Base-by-base conservation (phyloP, 2,329 filamentous ascomycete species). In the Verticillium klebahnii region DNA sequence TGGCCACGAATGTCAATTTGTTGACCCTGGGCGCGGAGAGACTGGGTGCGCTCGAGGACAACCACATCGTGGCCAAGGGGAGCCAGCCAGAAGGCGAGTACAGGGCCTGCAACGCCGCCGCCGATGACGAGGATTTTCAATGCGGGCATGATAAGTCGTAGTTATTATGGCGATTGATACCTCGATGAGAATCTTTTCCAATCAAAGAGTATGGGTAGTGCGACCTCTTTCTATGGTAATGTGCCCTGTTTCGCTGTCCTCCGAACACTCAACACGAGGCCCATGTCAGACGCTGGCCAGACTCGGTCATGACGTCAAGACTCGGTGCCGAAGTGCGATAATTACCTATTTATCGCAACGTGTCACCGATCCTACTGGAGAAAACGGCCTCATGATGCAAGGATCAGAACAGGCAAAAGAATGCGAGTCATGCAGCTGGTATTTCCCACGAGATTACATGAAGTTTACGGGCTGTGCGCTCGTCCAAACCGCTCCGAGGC, bases 101-200 rank as follows among this genome's bases (percentile, higher is more conserved):
- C 72, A 0, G 78, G 77, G 5, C 80, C 80, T 25, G 76, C 76
- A 36, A 82, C 73, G 62, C 80, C 79, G 5, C 73, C 78, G 62
- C 80, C 80, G 58, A 75, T 71, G 63, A 85, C 80, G 63, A 85
- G 78, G 54, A 85, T 69, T 67, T 72, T 80, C 61, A 81, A 66
- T 15, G 71, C 69, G 37, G 69, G 61, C 69, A 73, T 72, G 55
- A 23, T 14, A 1, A 29, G 29, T 5, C 5, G 29, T 29, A 29
- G 29, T 29, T 29, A 6, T 29, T 1, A 29, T 29, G 29, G 29
- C 29, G 29, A 29, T 29, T 29, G 29, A 29, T 29, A 29, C 29
- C 5, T 29, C 29, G 5, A 29, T 29, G 29, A 29, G 5, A 5
- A 29, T 15, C 37, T 25, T 4, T 25, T 25, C 14, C 37, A 17